phyloP scores from a whole-genome alignment of 192 early-diverging fungal species.

The Coemansia interrupta region DNA sequence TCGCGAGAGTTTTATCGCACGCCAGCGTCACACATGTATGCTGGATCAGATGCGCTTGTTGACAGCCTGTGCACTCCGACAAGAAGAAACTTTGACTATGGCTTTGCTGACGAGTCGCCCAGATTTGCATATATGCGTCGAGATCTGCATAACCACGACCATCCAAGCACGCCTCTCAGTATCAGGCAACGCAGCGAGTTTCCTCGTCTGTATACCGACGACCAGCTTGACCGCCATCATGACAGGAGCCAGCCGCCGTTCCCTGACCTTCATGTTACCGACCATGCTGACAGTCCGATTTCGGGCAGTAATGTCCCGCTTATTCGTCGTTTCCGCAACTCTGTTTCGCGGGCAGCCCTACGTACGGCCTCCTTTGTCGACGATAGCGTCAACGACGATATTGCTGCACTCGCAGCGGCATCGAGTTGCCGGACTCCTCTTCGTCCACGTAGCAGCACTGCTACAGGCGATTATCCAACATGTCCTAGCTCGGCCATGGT shows the following conservation, averaged over 20 bases:
- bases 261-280: not conserved
- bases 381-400: conserved; percentile 26
- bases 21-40: conserved; percentile 1
- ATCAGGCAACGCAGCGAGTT: conserved; percentile 11
- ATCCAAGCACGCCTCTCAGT: too few relatives aligned
- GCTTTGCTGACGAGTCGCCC: not conserved
- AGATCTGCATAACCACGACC: too few relatives aligned
- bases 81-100: conserved; percentile 3
- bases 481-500: too few relatives aligned
- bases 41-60: not conserved
- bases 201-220: conserved; percentile 18
- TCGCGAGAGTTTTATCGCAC: conserved; percentile 16
- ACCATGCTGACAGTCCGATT: not conserved
- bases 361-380: conserved; percentile 31
- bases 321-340: conserved; percentile 18
- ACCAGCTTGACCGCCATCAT: not conserved
- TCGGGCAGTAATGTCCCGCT: conserved; percentile 3
- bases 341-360: conserved; percentile 19
- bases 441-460: conserved; percentile 11
- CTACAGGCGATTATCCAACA: not conserved
- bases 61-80: conserved; percentile 12
- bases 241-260: not conserved
- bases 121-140: too few relatives aligned
- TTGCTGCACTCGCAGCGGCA: conserved; percentile 13
- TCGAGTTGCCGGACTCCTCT: not conserved